A percentile compares a stretch with the other conserved stretches of the same genome.
Conservation (phyloP, 2,329 filamentous ascomycete genomes). For the Dryadomyces quercus-mongolicae region DNA sequence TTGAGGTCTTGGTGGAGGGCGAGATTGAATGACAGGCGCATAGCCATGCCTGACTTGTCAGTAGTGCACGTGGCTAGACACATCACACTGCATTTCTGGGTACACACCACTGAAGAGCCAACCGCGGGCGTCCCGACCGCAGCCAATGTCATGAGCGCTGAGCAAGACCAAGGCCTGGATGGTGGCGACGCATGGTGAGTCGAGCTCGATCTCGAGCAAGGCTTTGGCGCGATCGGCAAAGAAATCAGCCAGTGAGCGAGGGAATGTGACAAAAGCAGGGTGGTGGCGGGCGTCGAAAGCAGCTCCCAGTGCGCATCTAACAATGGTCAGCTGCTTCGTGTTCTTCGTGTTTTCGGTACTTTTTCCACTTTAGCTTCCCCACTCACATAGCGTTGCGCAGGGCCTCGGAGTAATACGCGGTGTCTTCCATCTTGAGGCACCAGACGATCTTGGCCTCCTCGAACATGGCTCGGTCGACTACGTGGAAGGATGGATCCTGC, state of each 20-base stretch:
- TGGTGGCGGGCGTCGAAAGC: slow-evolving; percentile 18
- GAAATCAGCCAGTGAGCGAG: slow-evolving; percentile 22
- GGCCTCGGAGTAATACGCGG: slow-evolving; percentile 11
- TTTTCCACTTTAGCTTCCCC: slow-evolving; percentile 11
- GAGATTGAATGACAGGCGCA: slow-evolving; percentile 30
- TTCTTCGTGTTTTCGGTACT: too few species aligned
- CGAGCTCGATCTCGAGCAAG: slow-evolving; percentile 32
- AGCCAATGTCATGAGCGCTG: slow-evolving; percentile 29
- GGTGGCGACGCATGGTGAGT: slow-evolving; percentile 32
- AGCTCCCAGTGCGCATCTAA: slow-evolving; percentile 21
- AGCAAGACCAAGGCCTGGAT: slow-evolving; percentile 32
- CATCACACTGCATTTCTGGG: too few species aligned
- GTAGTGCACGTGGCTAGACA: too few species aligned
- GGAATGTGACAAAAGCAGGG: slow-evolving; percentile 15
- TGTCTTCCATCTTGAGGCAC: slow-evolving; percentile 2
- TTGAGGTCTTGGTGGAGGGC: slow-evolving; percentile 28
- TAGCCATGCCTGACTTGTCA: slow-evolving; percentile 27
- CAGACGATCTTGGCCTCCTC: slow-evolving; percentile 4
- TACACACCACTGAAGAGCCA: slow-evolving; percentile 28
- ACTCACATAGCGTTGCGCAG: slow-evolving; percentile 11
- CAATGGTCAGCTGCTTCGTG: not conserved
- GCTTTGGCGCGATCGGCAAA: slow-evolving; percentile 30
- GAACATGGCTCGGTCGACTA: slow-evolving; percentile 27
- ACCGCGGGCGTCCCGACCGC: slow-evolving; percentile 28
- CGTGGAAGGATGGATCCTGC: slow-evolving; percentile 32